A percentile compares a stretch with the other conserved stretches of the same genome.
phyloP scores from a whole-genome alignment of 2,329 filamentous ascomycete genomes.

The Xylariaceae sp. region DNA sequence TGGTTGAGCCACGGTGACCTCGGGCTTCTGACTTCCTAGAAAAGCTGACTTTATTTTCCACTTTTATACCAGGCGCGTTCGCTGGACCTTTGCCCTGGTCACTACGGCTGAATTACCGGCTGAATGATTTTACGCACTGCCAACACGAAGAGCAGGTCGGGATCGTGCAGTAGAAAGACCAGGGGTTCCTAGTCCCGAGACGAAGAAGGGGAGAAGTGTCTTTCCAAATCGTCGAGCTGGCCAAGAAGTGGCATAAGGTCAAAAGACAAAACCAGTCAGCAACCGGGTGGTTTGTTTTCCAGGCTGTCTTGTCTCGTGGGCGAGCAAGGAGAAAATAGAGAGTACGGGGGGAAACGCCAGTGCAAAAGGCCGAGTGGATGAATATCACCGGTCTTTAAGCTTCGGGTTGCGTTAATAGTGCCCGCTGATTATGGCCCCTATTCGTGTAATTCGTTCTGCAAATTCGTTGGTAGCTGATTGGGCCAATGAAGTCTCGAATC shows the following conservation, averaged over 20 bases:
- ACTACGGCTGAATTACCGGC: slow-evolving; percentile 27
- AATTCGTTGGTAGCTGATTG: slow-evolving; percentile 12
- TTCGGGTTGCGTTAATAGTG: slow-evolving; percentile 5
- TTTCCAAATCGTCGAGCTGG: slow-evolving; percentile 1
- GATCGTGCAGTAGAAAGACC: slow-evolving; percentile 24
- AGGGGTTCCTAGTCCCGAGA: slow-evolving; percentile 9
- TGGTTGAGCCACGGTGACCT: slow-evolving; percentile 13
- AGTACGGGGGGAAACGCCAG: not conserved
- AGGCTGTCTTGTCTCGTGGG: not conserved
- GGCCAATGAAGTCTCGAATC: slow-evolving; percentile 9
- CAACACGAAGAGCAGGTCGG: slow-evolving; percentile 22
- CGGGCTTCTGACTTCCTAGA: not conserved
- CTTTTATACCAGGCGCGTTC: slow-evolving; percentile 12
- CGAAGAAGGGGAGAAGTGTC: not conserved
- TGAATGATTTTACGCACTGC: slow-evolving; percentile 25
- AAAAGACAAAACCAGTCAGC: slow-evolving; percentile 1
- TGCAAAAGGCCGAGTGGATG: not conserved
- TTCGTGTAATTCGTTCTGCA: slow-evolving; percentile 6
- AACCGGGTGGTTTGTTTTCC: not conserved
- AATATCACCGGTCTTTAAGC: not conserved
- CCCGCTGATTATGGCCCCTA: slow-evolving; percentile 9
- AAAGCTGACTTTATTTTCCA: not conserved
- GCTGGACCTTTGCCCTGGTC: slow-evolving; percentile 19
- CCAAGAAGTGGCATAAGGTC: not conserved
- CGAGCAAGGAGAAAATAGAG: not conserved